Percentiles rank a stretch among this genome's conserved stretches.
Conservation (phyloP, 768 basidiomycete species). For the Phaeotremella fagi region DNA sequence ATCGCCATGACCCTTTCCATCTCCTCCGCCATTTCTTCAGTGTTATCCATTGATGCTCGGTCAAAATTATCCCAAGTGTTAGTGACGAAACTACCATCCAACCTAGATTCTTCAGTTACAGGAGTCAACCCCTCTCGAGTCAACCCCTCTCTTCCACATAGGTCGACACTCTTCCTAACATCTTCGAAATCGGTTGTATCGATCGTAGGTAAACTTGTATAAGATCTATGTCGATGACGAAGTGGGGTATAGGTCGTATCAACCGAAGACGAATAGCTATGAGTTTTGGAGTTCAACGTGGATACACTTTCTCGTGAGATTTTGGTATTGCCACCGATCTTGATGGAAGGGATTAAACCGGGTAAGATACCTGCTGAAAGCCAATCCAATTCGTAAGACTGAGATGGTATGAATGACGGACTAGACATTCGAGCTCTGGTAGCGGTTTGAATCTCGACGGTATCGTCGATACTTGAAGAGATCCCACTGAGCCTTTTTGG, state of each 20-base stretch:
- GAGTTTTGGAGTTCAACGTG: background rate
- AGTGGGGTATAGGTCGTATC: conserved; percentile 7
- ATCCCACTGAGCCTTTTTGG: conserved; percentile 13
- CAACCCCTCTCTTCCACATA: background rate
- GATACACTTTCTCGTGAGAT: conserved; percentile 5
- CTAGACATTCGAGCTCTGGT: conserved; percentile 30
- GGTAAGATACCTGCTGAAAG: conserved; percentile 31
- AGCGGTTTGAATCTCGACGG: conserved; percentile 15
- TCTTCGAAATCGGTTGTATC: conserved; percentile 19
- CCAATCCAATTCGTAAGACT: conserved; percentile 33
- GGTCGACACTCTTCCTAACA: conserved; percentile 20
- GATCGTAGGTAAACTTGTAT: conserved; percentile 25
- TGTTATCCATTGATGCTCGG: background rate
- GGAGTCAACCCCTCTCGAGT: background rate
- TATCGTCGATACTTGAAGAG: conserved; percentile 16
- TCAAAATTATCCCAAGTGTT: background rate
- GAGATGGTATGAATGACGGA: conserved; percentile 26
- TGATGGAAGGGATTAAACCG: conserved; percentile 24
- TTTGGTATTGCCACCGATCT: conserved; percentile 19
- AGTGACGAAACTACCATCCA: background rate
- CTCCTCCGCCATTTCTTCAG: conserved; percentile 29
- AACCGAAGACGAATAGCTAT: conserved; percentile 18
- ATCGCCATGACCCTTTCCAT: conserved; percentile 40
- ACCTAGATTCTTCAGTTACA: background rate
- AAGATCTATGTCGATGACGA: conserved; percentile 22